Percentiles rank a stretch among this genome's conserved stretches.
Evolutionary conservation across 768 basidiomycete genomes (phyloP).

Genomic region (Galerina sulciceps): DNA sequence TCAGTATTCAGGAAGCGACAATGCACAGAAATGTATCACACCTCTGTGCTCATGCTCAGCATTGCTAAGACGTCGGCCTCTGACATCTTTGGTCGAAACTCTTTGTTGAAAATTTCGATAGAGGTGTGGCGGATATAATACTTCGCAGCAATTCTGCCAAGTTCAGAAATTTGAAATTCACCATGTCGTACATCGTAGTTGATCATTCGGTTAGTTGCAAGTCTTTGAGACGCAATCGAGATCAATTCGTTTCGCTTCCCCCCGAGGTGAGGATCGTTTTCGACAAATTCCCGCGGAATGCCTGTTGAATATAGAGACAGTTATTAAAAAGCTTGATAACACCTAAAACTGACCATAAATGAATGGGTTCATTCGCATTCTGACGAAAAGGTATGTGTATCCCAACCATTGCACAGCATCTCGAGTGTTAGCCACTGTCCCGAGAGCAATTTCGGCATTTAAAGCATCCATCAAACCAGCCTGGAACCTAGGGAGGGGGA

Average conservation of each 20-base stretch:
- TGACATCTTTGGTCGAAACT: constrained; percentile 82
- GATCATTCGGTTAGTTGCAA: constrained; percentile 82
- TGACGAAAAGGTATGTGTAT: constrained; percentile 95
- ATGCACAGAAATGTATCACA: constrained; percentile 27
- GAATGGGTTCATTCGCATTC: constrained; percentile 91
- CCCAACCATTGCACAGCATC: constrained; percentile 96
- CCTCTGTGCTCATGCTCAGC: constrained; percentile 92
- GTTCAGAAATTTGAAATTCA: constrained; percentile 76
- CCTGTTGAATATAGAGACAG: constrained; percentile 46
- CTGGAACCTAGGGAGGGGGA: constrained; percentile 58
- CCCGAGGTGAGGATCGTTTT: constrained; percentile 75
- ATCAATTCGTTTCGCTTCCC: constrained; percentile 73
- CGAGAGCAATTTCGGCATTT: constrained; percentile 94
- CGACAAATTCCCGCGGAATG: constrained; percentile 66
- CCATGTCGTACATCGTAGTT: constrained; percentile 63
- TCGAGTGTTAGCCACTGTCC: constrained; percentile 84
- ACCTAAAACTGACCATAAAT: constrained; percentile 62
- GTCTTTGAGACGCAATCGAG: constrained; percentile 61
- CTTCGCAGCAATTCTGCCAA: constrained; percentile 95
- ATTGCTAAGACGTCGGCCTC: constrained; percentile 91
- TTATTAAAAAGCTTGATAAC: background rate
- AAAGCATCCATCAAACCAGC: constrained; percentile 87
- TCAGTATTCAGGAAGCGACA: background rate
- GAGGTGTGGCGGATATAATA: constrained; percentile 91
- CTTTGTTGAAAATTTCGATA: constrained; percentile 83